Base-by-base conservation (phyloP, 768 basidiomycete species). In the Mycena albidolilacea region DNA sequence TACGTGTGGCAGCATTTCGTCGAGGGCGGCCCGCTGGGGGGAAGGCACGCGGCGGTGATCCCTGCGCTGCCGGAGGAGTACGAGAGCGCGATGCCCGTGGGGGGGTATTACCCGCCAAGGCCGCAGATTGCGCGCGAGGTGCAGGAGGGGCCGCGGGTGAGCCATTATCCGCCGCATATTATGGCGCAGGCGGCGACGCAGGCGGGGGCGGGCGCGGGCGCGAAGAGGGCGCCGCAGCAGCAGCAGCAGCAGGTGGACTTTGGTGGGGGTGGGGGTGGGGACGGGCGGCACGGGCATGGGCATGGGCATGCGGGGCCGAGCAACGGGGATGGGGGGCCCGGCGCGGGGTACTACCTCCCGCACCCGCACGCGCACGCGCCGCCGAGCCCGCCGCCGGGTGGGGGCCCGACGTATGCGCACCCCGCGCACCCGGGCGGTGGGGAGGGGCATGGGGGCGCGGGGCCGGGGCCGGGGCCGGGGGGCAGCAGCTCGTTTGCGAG, bases 1-100 rank as follows among this genome's bases (percentile, higher is more conserved):
- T 96, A 96, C 79, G 93, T 95, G 38, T 95, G 94, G 94, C 94
- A 96, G 79, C 89, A 90, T 72, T 96, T 95, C 79, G 87, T 90
- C 10, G 95, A 96, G 82, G 95, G 95, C 84, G 94, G 94, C 92
- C 93, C 82, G 58, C 86, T 95, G 68, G 94, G 94, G 67, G 94
- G 94, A 77, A 87, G 94, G 48, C 94, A 95, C 76, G 94, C 94
- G 46, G 90, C 93, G 72, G 94, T 95, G 66, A 92, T 92, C 63
- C 93, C 93, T 58, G 93, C 93, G 0, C 84, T 94, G 7, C 92
- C 93, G 9, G 94, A 95, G 78, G 93, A 93, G 67, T 91, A 90
- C 57, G 90, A 90, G 63, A 82, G 86, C 3, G 85, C 84, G 19
- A 79, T 84, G 77, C 86, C 86, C 7, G 81, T 87, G 37, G 86